phyloP scores from a whole-genome alignment of 495 filamentous ascomycete genomes.

The Schizothecium vesticola region DNA sequence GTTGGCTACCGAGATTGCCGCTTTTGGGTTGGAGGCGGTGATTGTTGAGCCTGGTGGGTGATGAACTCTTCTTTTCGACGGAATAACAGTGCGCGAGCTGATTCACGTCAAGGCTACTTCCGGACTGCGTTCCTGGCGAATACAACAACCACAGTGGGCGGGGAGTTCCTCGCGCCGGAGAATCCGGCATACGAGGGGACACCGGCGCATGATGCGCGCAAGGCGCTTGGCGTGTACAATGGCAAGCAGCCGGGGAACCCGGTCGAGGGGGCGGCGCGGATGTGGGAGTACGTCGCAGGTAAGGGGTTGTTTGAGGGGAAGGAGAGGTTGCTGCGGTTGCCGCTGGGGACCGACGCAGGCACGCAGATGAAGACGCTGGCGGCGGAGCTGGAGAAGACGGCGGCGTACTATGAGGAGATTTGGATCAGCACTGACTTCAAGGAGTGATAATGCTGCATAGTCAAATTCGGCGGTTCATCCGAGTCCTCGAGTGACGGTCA shows the following conservation, averaged over 20 bases:
- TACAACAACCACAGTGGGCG: neutral
- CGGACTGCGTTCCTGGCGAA: conserved; percentile 16
- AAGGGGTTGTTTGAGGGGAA: conserved; percentile 4
- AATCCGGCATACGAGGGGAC: conserved; percentile 22
- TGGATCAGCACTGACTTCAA: conserved; percentile 4
- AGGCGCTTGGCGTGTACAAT: conserved; percentile 9
- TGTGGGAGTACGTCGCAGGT: conserved; percentile 4
- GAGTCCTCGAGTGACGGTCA: neutral
- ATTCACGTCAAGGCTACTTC: neutral
- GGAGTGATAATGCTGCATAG: neutral
- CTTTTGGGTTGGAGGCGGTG: conserved; percentile 33
- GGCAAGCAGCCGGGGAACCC: conserved; percentile 39
- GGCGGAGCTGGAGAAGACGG: neutral
- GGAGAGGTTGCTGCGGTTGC: conserved; percentile 4
- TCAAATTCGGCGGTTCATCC: too few relatives aligned
- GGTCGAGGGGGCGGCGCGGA: conserved; percentile 23
- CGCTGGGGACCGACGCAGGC: conserved; percentile 12
- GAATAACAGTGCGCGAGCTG: neutral
- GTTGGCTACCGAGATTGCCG: conserved; percentile 36
- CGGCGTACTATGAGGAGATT: conserved; percentile 2
- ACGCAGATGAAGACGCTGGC: conserved; percentile 14
- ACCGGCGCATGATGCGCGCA: conserved; percentile 6
- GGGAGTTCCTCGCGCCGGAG: conserved; percentile 10
- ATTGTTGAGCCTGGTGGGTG: conserved; percentile 35
- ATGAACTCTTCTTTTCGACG: neutral